Percentiles rank a stretch among this genome's conserved stretches.
Conservation (phyloP, 306 rosid genomes). For the Rosa lucieae region DNA sequence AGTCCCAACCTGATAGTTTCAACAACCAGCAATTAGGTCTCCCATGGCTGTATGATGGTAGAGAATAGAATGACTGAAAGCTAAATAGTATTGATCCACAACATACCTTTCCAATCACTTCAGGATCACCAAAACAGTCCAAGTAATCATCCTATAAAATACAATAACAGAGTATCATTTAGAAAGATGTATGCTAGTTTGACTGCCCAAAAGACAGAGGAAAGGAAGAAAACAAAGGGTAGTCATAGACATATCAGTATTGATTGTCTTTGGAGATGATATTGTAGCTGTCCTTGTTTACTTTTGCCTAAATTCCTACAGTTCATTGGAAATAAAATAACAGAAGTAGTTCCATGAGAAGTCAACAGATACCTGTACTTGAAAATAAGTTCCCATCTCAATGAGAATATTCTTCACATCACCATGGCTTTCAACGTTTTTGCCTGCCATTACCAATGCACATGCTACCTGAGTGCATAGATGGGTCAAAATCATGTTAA, state of each 20-base stretch:
- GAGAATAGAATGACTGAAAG: constrained; percentile 16
- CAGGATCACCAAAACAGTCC: constrained; percentile 87
- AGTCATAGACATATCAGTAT: neutral
- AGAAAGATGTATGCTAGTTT: neutral
- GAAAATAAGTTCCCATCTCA: constrained; percentile 54
- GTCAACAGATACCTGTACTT: constrained; percentile 43
- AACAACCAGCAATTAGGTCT: constrained; percentile 32
- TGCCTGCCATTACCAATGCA: constrained; percentile 48
- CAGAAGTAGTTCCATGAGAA: constrained; percentile 5
- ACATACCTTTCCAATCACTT: constrained; percentile 85
- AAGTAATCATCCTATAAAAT: constrained; percentile 79
- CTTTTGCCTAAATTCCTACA: neutral
- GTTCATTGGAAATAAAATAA: neutral
- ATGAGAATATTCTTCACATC: constrained; percentile 46
- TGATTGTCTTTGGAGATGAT: neutral
- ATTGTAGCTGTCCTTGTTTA: neutral
- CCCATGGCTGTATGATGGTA: neutral
- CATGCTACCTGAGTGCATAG: constrained; percentile 44
- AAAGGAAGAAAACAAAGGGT: neutral
- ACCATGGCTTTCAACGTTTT: constrained; percentile 34
- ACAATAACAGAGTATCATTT: neutral
- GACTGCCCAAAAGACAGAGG: neutral
- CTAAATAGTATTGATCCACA: neutral
- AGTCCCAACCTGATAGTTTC: constrained; percentile 74
- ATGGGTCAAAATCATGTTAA: constrained; percentile 6